Conservation (phyloP, 495 filamentous ascomycete genomes). For the Chaetomium fimeti region DNA sequence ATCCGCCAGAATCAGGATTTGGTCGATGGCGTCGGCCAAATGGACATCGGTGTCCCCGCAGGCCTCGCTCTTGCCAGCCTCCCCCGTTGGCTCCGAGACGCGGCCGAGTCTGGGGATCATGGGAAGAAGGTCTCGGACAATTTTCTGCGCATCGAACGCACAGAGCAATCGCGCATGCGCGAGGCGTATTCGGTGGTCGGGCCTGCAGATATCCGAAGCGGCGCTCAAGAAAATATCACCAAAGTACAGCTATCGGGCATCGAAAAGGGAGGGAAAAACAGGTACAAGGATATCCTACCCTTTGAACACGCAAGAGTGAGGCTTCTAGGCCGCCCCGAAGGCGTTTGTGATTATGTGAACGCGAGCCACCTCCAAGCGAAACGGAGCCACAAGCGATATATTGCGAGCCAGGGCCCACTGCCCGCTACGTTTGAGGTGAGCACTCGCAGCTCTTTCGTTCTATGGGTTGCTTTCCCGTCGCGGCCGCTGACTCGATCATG, state of each 20-base stretch:
- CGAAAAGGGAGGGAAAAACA: constrained; percentile 90
- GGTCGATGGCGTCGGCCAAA: constrained; percentile 88
- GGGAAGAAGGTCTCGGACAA: constrained; percentile 78
- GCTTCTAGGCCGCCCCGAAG: constrained; percentile 65
- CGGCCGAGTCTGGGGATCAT: constrained; percentile 62
- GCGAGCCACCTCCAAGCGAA: constrained; percentile 79
- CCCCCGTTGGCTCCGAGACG: constrained; percentile 74
- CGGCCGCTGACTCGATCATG: constrained; percentile 40
- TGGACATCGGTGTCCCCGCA: constrained; percentile 69
- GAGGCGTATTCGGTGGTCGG: constrained; percentile 70
- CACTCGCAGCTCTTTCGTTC: background rate
- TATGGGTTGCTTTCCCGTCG: background rate
- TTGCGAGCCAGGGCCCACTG: constrained; percentile 91
- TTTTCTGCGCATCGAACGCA: constrained; percentile 79
- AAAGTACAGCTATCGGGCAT: constrained; percentile 73
- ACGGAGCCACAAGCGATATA: constrained; percentile 83
- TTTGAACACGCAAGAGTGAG: constrained; percentile 92
- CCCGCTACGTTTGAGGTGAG: constrained; percentile 89
- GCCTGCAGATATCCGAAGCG: constrained; percentile 31
- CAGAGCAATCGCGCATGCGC: constrained; percentile 86
- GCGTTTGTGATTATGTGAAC: constrained; percentile 92
- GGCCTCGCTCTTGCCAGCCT: constrained; percentile 56
- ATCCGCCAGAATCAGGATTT: constrained; percentile 97
- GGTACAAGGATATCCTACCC: constrained; percentile 96
- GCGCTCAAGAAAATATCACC: background rate